Evolutionary conservation across 2,329 filamentous ascomycete species (phyloP).

Genomic region (Grosmannia huntii): DNA sequence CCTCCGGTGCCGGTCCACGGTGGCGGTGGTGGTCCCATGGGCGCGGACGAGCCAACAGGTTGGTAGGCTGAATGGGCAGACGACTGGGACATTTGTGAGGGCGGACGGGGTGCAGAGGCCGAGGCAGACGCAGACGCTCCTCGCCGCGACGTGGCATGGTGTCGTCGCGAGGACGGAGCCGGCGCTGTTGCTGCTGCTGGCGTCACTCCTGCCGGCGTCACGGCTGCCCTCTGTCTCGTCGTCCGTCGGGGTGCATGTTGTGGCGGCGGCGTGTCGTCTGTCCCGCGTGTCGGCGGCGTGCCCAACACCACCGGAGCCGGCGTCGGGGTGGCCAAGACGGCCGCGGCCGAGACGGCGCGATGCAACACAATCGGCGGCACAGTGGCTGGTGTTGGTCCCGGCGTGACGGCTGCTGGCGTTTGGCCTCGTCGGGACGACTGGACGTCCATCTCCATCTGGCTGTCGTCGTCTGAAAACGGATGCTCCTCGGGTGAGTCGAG

Average conservation of each 20-base stretch:
- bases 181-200: background rate
- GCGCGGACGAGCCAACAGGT: background rate
- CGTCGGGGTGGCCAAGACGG: background rate
- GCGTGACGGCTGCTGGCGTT: background rate
- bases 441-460: slow-evolving; percentile 9
- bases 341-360: background rate
- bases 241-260: background rate
- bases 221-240: background rate
- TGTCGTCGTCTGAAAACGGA: background rate
- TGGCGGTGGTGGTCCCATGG: slow-evolving; percentile 5
- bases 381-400: background rate
- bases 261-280: background rate
- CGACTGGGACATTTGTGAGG: no score
- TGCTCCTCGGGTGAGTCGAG: background rate
- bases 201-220: background rate
- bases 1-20: background rate
- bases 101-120: no score
- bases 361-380: no score
- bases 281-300: background rate
- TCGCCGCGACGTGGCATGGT: background rate
- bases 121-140: no score
- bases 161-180: background rate
- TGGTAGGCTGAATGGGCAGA: no score
- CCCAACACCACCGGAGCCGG: background rate
- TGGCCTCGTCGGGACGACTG: background rate